Evolutionary conservation across 306 rosid species (phyloP), one percentile per base, ranked within the genome.

Genomic region (Casuarina cunninghamiana): DNA sequence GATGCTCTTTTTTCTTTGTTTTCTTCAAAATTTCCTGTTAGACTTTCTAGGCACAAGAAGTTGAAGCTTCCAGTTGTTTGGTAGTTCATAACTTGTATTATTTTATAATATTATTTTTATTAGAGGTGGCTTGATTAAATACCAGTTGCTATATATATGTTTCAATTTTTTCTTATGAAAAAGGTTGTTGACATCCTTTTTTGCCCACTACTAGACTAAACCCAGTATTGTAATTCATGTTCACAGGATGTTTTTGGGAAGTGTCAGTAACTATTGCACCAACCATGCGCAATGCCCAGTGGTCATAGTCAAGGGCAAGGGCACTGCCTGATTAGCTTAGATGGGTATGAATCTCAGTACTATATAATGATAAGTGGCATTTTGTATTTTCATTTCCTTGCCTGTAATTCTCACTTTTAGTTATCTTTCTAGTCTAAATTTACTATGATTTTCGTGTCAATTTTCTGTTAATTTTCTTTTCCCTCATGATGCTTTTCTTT

Each of bases 181-280:
- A 37, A 62, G 17, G 6, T 62, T n/a, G 69, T 37, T 10, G 57
- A 48, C 13, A 17, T 3, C 26, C 26, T 9, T 37, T 39, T 55
- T 10, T 5, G 5, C 63, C 77, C 10, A 37, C 13, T 39, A 45
- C 50, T 61, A 75, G 6, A 53, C 75, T 78, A 17, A 75, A 43
- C 8, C 72, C 37, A 17, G n/a, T 50, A 61, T 53, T 17, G 13
- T 4, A 32, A 74, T 58, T 32, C 38, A 3, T 75, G 63, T 69
- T 63, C 15, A 19, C 91, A 94, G 97, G 94, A 94, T 94, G 93
- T 92, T 94, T 86, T 80, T 94, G 77, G 98, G 94, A 78, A 94
- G 98, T 83, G 96, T 94, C 39, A 94, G 97, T 88, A 90, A 89
- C 89, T 92, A 86, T 73, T 94, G 96, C 50, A 83, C 90, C 74